Evolutionary conservation across 257 asterid genomes (phyloP).

Genomic region (Avicennia marina): DNA sequence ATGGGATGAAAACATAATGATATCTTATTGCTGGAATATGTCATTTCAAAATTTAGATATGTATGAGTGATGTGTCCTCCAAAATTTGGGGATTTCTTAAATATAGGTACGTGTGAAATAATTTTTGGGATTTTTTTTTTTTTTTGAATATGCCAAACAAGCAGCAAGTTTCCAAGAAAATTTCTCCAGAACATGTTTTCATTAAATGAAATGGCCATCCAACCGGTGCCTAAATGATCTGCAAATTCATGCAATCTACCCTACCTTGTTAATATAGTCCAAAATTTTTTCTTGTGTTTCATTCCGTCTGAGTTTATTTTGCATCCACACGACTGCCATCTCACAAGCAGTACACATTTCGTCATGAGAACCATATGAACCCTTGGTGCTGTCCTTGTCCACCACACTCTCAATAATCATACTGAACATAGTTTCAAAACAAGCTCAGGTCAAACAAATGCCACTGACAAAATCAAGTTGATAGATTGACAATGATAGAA

Average conservation of each 20-base stretch:
- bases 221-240: too few species aligned
- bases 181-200: too few species aligned
- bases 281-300: slow-evolving; percentile 59
- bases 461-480: background rate
- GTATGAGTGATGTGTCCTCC: too few species aligned
- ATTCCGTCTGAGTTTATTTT: slow-evolving; percentile 54
- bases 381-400: slow-evolving; percentile 39
- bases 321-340: slow-evolving; percentile 95
- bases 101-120: too few species aligned
- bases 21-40: too few species aligned
- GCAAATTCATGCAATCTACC: background rate
- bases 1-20: too few species aligned
- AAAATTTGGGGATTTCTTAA: too few species aligned
- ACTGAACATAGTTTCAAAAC: slow-evolving; percentile 37
- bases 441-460: slow-evolving; percentile 20
- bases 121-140: too few species aligned
- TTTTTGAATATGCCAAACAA: background rate
- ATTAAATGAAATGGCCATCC: too few species aligned
- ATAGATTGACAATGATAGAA: background rate
- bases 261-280: slow-evolving; percentile 68
- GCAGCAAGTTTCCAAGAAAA: too few species aligned
- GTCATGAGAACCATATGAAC: slow-evolving; percentile 31
- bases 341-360: slow-evolving; percentile 66
- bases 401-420: slow-evolving; percentile 80
- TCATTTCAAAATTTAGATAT: too few species aligned